Evolutionary conservation across 768 basidiomycete species (phyloP).

Genomic region (Psilocybe azurescens): DNA sequence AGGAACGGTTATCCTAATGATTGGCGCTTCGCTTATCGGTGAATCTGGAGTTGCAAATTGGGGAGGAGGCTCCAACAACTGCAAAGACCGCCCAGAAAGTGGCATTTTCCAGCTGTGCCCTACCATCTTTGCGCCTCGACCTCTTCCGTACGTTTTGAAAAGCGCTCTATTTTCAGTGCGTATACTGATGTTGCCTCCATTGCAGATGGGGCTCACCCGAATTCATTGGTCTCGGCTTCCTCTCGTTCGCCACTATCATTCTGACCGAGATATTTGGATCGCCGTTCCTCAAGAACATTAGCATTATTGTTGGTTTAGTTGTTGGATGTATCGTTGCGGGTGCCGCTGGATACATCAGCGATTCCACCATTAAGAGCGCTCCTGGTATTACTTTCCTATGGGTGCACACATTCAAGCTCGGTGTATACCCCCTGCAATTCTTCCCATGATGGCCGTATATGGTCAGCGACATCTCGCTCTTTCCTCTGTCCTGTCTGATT

Average conservation of each 20-base stretch:
- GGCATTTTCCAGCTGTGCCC: constrained; percentile 80
- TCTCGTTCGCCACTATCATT: constrained; percentile 78
- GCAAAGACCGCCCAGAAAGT: constrained; percentile 59
- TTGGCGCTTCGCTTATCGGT: constrained; percentile 80
- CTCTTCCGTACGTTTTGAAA: constrained; percentile 56
- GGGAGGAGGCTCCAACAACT: constrained; percentile 85
- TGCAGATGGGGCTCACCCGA: constrained; percentile 79
- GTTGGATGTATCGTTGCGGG: constrained; percentile 86
- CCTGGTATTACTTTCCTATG: constrained; percentile 86
- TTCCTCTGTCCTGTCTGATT: constrained; percentile 22
- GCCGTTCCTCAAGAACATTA: constrained; percentile 83
- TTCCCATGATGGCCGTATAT: constrained; percentile 49
- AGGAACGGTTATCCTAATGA: constrained; percentile 83
- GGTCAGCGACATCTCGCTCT: constrained; percentile 18
- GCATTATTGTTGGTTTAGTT: constrained; percentile 74
- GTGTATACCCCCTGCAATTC: constrained; percentile 73
- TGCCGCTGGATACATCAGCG: constrained; percentile 78
- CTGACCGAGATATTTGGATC: constrained; percentile 84
- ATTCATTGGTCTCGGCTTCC: constrained; percentile 89
- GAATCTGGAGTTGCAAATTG: constrained; percentile 78
- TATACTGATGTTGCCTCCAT: neutral
- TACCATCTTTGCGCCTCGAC: constrained; percentile 68
- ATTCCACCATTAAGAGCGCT: constrained; percentile 63
- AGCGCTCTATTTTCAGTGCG: neutral
- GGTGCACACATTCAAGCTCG: constrained; percentile 79